These are phyloP conservation scores for Lanmaoa rubissima DNA, from an alignment of 768 basidiomycete species.

Conservation along the genomic window DNA sequence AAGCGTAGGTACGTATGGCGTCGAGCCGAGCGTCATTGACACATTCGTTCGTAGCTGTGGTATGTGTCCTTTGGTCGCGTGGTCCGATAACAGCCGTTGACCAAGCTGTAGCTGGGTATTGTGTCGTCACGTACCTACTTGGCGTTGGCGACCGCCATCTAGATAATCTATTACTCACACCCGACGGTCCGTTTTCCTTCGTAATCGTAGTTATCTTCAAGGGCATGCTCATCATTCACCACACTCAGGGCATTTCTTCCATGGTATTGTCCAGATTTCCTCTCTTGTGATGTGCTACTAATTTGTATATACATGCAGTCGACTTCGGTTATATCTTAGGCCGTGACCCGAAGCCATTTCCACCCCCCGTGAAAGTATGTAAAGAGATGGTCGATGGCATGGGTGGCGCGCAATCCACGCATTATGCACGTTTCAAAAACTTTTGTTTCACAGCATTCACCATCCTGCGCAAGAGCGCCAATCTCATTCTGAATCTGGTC, in stretches of 20 bases:
- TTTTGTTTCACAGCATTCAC: constrained; percentile 98
- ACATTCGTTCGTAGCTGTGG: constrained; percentile 97
- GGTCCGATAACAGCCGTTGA: constrained; percentile 9
- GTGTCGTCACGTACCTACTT: constrained; percentile 92
- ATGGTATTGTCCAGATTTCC: constrained; percentile 53
- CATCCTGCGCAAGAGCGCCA: constrained; percentile 93
- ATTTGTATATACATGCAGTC: constrained; percentile 47
- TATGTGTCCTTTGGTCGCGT: constrained; percentile 39
- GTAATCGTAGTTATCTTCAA: neutral
- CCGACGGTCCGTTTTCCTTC: constrained; percentile 63
- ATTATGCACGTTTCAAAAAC: constrained; percentile 94
- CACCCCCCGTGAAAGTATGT: constrained; percentile 97
- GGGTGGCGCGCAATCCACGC: constrained; percentile 96
- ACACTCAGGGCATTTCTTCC: constrained; percentile 85
- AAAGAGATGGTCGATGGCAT: constrained; percentile 99
- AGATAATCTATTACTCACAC: constrained; percentile 89
- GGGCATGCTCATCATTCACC: neutral
- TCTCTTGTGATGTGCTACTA: neutral
- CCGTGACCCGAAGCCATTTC: constrained; percentile 95
- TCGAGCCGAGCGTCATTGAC: constrained; percentile 92
- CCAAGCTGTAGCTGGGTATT: constrained; percentile 79
- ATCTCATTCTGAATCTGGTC: constrained; percentile 94
- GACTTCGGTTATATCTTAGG: constrained; percentile 99
- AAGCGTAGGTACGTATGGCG: constrained; percentile 90
- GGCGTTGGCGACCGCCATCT: constrained; percentile 97